phyloP scores from a whole-genome alignment of 345 rosid species.

The Eucalyptus victrix region DNA sequence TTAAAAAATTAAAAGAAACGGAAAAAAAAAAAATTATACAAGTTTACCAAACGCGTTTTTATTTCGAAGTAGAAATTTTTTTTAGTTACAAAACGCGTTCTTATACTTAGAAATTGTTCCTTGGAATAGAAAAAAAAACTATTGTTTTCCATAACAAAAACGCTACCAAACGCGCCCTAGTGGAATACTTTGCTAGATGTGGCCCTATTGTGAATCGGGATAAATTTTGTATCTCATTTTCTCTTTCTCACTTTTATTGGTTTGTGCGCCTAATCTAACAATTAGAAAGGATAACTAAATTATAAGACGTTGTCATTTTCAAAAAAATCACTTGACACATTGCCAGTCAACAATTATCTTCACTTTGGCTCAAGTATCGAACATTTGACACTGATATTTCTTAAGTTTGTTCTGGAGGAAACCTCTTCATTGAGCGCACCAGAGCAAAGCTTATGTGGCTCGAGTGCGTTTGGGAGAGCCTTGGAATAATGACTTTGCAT shows the following conservation, averaged over 20 bases:
- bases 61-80: too few species aligned
- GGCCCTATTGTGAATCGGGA: not conserved
- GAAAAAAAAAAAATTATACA: too few species aligned
- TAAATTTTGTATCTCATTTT: not conserved
- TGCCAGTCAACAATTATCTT: not conserved
- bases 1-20: too few species aligned
- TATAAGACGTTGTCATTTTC: not conserved
- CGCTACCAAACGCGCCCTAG: too few species aligned
- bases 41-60: too few species aligned
- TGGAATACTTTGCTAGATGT: not conserved
- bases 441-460: not conserved
- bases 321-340: not conserved
- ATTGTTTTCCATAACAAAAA: too few species aligned
- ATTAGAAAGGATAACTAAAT: not conserved
- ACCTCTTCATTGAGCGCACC: not conserved
- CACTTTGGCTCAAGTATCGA: not conserved
- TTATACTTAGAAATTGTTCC: too few species aligned
- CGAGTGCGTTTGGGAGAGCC: not conserved
- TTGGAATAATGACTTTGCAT: not conserved
- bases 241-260: too few species aligned
- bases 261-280: not conserved
- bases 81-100: fast-evolving
- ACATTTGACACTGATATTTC: not conserved
- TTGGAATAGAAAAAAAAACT: too few species aligned
- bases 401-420: not conserved